Base-by-base conservation (phyloP, 2,329 filamentous ascomycete genomes). In the Acarospora socialis region DNA sequence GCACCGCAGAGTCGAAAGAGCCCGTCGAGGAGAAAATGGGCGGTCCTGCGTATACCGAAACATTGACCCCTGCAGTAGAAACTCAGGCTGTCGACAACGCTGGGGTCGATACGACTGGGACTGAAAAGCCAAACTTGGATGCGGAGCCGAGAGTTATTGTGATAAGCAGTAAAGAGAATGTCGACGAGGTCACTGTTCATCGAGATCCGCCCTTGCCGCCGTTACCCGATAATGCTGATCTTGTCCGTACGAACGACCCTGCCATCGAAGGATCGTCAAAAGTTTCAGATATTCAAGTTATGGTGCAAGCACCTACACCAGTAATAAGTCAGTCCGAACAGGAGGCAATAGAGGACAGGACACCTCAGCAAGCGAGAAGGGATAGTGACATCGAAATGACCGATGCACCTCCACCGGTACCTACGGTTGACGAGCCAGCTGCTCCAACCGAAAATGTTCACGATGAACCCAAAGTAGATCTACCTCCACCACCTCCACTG, bases 341-440 rank as follows among this genome's bases (percentile, higher is more conserved):
- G 23, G 37, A 29, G 26, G 40, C 42, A n/a, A 51, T 46, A 28
- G 61, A 59, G 41, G 54, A 62, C 39, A 36, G 41, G 12, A 39
- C 39, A 21, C 22, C 40, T 4, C 44, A 48, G 15, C 45, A 47
- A 32, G 25, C 38, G 15, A 33, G 42, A 35, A 34, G 41, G 3
- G 70, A 75, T 43, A 66, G 55, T 32, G 66, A 71, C 41, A 60
- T 77, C 33, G 65, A 74, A 34, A 81, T 82, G 71, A 63, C 65
- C 21, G 77, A 81, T 51, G 64, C 62, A 4, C 52, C 60, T 17
- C 50, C 55, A 20, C 46, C 66, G 18, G 52, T 66, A 24, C 59
- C 65, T n/a, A 47, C 55, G 21, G 60, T 64, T 23, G 65, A 72
- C 32, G 57, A 70, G 28, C 51, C 56, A 9, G 51, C 60, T 29